phyloP scores from a whole-genome alignment of 2,329 filamentous ascomycete species.

The Claviceps sp. region DNA sequence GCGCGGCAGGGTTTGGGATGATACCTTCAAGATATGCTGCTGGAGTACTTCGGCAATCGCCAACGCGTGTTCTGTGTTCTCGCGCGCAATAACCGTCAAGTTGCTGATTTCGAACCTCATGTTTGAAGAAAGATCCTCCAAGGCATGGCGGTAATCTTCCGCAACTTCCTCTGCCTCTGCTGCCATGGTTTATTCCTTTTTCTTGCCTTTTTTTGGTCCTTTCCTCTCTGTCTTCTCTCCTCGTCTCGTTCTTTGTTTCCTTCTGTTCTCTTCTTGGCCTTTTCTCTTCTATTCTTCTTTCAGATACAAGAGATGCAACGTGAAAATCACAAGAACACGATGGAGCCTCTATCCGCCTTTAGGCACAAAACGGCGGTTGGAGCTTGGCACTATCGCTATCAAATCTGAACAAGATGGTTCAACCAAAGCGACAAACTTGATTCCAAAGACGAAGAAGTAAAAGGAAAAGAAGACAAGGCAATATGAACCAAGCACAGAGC shows the following conservation, averaged over 20 bases:
- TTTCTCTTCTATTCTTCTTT: neutral
- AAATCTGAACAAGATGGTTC: slow-evolving; percentile 1
- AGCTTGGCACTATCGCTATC: slow-evolving; percentile 3
- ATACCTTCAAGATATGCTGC: slow-evolving; percentile 87
- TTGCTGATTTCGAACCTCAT: slow-evolving; percentile 94
- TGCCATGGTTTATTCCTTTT: slow-evolving; percentile 26
- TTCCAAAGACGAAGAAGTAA: neutral
- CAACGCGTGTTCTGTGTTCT: slow-evolving; percentile 91
- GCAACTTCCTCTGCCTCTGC: slow-evolving; percentile 69
- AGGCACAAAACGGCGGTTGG: neutral
- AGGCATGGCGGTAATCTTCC: slow-evolving; percentile 83
- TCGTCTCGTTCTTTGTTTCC: neutral
- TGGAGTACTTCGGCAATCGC: slow-evolving; percentile 84
- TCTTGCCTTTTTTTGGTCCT: slow-evolving; percentile 3
- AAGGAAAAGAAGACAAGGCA: neutral
- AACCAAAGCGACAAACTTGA: neutral
- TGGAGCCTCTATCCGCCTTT: slow-evolving; percentile 1
- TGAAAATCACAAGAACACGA: slow-evolving; percentile 1
- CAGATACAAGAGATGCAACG: slow-evolving; percentile 2
- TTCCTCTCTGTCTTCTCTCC: neutral
- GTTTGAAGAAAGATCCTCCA: slow-evolving; percentile 84
- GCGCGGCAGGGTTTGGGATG: neutral
- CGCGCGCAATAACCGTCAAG: slow-evolving; percentile 90
- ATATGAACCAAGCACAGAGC: slow-evolving; percentile 2
- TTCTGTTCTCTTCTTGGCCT: neutral